Evolutionary conservation across 768 basidiomycete species (phyloP).

Genomic region (Tylopilus plumbeoviolaceoides): DNA sequence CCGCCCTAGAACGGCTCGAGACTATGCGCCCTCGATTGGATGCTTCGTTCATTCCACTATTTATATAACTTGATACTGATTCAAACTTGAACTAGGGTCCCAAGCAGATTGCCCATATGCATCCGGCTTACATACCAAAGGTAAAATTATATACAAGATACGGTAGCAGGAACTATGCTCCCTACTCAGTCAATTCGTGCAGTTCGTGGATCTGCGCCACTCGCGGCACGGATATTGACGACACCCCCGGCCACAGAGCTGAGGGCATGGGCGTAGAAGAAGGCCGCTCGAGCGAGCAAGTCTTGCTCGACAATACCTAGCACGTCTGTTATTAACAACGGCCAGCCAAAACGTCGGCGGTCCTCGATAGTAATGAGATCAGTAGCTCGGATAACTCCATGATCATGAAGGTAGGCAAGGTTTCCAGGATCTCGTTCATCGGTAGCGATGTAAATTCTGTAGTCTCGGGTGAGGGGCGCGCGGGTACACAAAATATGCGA

Average conservation of each 20-base stretch:
- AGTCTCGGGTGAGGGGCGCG: conserved; percentile 3
- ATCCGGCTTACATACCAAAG: neutral
- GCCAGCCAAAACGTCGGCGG: conserved; percentile 40
- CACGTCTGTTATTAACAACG: conserved; percentile 40
- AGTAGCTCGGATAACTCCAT: conserved; percentile 36
- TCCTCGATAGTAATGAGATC: conserved; percentile 44
- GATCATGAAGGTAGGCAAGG: conserved; percentile 31
- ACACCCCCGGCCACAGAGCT: conserved; percentile 42
- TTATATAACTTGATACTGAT: no score
- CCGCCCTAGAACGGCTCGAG: no score
- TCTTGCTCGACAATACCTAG: conserved; percentile 42
- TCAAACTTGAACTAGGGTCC: no score
- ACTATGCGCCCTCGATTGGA: no score
- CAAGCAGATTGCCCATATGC: no score
- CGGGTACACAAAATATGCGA: neutral
- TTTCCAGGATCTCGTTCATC: conserved; percentile 40
- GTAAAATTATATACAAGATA: neutral
- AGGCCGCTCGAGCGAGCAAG: conserved; percentile 33
- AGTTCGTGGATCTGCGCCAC: conserved; percentile 38
- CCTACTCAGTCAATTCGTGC: conserved; percentile 31
- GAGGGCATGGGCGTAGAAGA: conserved; percentile 42
- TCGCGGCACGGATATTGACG: conserved; percentile 38
- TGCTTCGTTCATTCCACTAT: no score
- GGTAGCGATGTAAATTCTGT: conserved; percentile 35
- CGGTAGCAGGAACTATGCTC: neutral